These are phyloP conservation scores for Epichloe elymi DNA, from an alignment of 2,329 filamentous ascomycete species.

Conservation along the genomic window DNA sequence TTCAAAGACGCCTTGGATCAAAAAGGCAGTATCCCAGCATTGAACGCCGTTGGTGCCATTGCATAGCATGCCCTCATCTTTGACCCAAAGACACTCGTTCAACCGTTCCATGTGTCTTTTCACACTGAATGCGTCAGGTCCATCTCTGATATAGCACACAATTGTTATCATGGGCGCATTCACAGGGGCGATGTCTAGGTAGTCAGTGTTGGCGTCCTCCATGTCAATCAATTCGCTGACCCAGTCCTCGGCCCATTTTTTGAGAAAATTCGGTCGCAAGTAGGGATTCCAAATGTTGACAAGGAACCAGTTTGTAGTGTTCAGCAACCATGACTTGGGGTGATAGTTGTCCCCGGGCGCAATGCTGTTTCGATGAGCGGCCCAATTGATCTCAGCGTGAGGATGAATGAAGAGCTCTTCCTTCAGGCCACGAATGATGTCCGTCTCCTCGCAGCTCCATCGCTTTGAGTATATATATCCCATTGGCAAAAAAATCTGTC, in stretches of 20 bases:
- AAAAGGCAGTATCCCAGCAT: conserved; percentile 88
- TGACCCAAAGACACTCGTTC: conserved; percentile 84
- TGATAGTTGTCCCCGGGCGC: conserved; percentile 76
- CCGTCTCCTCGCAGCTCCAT: conserved; percentile 65
- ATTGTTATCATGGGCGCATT: conserved; percentile 86
- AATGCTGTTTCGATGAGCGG: conserved; percentile 69
- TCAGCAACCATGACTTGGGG: conserved; percentile 76
- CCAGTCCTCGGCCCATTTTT: conserved; percentile 66
- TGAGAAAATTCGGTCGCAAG: conserved; percentile 52
- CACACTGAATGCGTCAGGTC: conserved; percentile 59
- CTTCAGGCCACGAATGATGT: conserved; percentile 57
- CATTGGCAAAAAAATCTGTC: conserved; percentile 93
- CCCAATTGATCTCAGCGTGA: conserved; percentile 67
- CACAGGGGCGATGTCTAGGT: conserved; percentile 73
- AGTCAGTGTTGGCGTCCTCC: conserved; percentile 90
- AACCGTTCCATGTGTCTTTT: conserved; percentile 67
- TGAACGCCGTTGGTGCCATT: conserved; percentile 99
- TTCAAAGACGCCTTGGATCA: conserved; percentile 70
- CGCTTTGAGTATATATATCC: conserved; percentile 74
- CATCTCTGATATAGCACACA: conserved; percentile 72
- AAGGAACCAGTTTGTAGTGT: conserved; percentile 63
- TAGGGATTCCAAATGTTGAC: conserved; percentile 72
- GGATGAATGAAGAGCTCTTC: conserved; percentile 74
- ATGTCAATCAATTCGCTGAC: conserved; percentile 72
- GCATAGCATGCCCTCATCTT: conserved; percentile 80